These are phyloP conservation scores for Dacryopinax spathularia DNA, from an alignment of 768 basidiomycete genomes.

Conservation along the genomic window DNA sequence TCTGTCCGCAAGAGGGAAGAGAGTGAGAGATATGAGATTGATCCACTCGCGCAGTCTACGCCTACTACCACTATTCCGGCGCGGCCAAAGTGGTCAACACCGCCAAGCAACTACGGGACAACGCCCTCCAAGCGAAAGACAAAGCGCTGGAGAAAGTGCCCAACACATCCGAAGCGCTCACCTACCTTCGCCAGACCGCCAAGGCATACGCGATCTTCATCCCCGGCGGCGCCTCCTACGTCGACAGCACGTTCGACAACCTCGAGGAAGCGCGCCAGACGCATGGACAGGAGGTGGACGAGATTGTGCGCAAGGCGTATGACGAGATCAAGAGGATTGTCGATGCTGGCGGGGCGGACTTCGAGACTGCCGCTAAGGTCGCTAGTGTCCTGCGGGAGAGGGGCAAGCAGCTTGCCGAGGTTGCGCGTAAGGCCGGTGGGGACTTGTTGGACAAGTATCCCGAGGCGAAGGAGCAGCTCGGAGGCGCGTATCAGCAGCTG, in stretches of 20 bases:
- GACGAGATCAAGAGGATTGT: slow-evolving; percentile 24
- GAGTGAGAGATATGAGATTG: no score
- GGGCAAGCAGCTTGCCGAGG: slow-evolving; percentile 20
- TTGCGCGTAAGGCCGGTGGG: slow-evolving; percentile 21
- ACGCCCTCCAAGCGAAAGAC: slow-evolving; percentile 19
- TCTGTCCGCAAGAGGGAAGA: no score
- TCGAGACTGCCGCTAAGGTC: slow-evolving; percentile 20
- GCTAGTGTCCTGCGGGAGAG: slow-evolving; percentile 18
- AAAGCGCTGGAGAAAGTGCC: slow-evolving; percentile 19
- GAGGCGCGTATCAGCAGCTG: slow-evolving; percentile 21
- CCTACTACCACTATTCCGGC: slow-evolving; percentile 31
- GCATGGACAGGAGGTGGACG: slow-evolving; percentile 30
- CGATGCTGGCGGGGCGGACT: slow-evolving; percentile 16
- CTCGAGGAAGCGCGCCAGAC: slow-evolving; percentile 27
- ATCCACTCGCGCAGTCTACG: slow-evolving; percentile 22
- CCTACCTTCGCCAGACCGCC: slow-evolving; percentile 28
- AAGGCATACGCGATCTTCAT: slow-evolving; percentile 31
- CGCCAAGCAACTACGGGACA: slow-evolving; percentile 19
- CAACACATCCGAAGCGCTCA: slow-evolving; percentile 23
- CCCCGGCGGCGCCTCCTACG: slow-evolving; percentile 27
- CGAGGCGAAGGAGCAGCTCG: slow-evolving; percentile 21
- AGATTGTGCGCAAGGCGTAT: slow-evolving; percentile 26
- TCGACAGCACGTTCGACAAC: slow-evolving; percentile 34
- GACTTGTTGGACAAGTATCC: slow-evolving; percentile 23
- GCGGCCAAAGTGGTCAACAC: slow-evolving; percentile 27